These are phyloP conservation scores for Neolecta irregularis DNA, from an alignment of 1,139 yeast genomes.

Conservation along the genomic window DNA sequence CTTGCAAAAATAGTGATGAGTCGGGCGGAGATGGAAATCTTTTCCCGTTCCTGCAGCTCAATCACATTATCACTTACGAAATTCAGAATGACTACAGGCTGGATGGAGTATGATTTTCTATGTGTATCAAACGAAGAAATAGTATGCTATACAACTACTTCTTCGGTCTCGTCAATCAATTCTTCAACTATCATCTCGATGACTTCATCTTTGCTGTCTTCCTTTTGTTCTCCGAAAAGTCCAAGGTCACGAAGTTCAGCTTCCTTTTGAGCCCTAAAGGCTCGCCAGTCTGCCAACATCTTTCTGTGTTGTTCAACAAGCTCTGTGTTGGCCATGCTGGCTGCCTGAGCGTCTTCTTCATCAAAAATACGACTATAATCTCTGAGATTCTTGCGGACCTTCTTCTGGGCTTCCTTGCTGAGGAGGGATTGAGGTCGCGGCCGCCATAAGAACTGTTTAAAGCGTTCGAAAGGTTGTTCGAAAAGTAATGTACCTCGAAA, in stretches of 20 bases:
- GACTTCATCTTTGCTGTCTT: constrained; percentile 44
- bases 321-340: constrained; percentile 82
- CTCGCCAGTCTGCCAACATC: constrained; percentile 71
- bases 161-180: constrained; percentile 44
- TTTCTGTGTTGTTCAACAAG: constrained; percentile 72
- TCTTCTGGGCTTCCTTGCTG: constrained; percentile 66
- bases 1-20: too few species aligned
- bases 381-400: constrained; percentile 76
- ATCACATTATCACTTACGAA: too few species aligned
- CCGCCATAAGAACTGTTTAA: constrained; percentile 90
- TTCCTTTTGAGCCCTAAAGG: constrained; percentile 42
- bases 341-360: constrained; percentile 92
- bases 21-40: too few species aligned
- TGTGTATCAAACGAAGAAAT: too few species aligned
- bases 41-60: too few species aligned
- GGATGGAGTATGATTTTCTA: too few species aligned
- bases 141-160: constrained; percentile 35
- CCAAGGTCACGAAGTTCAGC: constrained; percentile 34
- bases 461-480: constrained; percentile 65
- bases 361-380: constrained; percentile 89
- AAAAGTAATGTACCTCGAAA: constrained; percentile 62
- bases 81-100: too few species aligned
- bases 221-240: constrained; percentile 27
- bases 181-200: constrained; percentile 67
- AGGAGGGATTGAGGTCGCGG: constrained; percentile 81